A percentile compares a stretch with the other conserved stretches of the same genome.
Evolutionary conservation across 2,329 filamentous ascomycete species (phyloP).

Genomic region (Penicillium sp.): DNA sequence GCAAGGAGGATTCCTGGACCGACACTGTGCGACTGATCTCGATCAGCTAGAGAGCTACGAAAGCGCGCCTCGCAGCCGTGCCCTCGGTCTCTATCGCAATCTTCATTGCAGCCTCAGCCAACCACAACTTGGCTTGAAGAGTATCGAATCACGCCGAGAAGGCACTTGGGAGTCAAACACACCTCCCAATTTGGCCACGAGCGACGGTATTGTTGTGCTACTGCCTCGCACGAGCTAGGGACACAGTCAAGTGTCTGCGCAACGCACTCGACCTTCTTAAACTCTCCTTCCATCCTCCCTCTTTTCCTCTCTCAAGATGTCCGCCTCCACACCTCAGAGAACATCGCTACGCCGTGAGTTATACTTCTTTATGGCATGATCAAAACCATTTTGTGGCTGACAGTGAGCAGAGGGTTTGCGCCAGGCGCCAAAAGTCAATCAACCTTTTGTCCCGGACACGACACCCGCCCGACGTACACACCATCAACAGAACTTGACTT

Average conservation of each 20-base stretch:
- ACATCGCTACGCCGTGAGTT: constrained; percentile 21
- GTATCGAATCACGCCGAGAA: too few species aligned
- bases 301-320: constrained; percentile 13
- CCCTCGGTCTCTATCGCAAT: too few species aligned
- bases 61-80: too few species aligned
- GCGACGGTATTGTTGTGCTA: too few species aligned
- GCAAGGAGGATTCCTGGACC: too few species aligned
- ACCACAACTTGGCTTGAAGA: too few species aligned
- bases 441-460: constrained; percentile 37
- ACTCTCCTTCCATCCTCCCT: neutral
- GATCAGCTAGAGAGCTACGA: too few species aligned
- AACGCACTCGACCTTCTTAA: neutral
- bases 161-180: too few species aligned
- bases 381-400: constrained; percentile 8
- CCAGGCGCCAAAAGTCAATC: constrained; percentile 35
- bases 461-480: constrained; percentile 32
- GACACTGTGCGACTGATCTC: too few species aligned
- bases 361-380: neutral
- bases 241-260: constrained; percentile 1
- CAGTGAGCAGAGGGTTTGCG: constrained; percentile 32
- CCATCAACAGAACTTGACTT: constrained; percentile 21
- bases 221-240: neutral
- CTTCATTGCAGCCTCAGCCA: too few species aligned
- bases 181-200: too few species aligned
- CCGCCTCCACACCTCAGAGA: constrained; percentile 18